phyloP scores from a whole-genome alignment of 2,329 filamentous ascomycete species.

The Botrytis porri region DNA sequence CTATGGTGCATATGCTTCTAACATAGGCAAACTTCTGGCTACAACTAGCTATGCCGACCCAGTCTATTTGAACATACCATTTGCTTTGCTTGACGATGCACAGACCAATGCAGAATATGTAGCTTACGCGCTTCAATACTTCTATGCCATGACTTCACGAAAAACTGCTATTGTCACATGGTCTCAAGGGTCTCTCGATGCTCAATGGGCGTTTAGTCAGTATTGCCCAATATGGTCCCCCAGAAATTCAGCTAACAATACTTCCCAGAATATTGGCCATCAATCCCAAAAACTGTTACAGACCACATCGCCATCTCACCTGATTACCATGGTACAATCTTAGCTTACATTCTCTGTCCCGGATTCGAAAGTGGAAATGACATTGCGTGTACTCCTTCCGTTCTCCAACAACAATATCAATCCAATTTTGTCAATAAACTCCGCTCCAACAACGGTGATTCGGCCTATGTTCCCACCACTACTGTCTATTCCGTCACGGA shows the following conservation, averaged over 20 bases:
- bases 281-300: conserved; percentile 44
- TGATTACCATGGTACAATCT: conserved; percentile 50
- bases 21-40: conserved; percentile 49
- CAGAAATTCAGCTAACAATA: not conserved
- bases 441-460: conserved; percentile 46
- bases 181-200: conserved; percentile 54
- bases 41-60: conserved; percentile 46
- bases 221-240: not conserved
- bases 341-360: conserved; percentile 37
- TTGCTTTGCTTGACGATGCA: conserved; percentile 46
- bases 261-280: conserved; percentile 49
- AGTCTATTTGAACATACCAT: conserved; percentile 55
- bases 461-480: conserved; percentile 54
- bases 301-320: conserved; percentile 52
- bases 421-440: conserved; percentile 45
- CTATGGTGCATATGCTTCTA: conserved; percentile 39
- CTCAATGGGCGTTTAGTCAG: conserved; percentile 53
- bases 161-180: conserved; percentile 49
- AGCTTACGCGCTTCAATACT: conserved; percentile 58
- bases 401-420: conserved; percentile 46
- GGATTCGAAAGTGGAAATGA: conserved; percentile 16
- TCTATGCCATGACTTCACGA: conserved; percentile 41
- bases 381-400: not conserved
- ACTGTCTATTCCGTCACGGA: conserved; percentile 50
- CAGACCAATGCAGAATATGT: conserved; percentile 54